These are phyloP conservation scores for Abrus precatorius DNA, from an alignment of 306 rosid species.

Conservation along the genomic window DNA sequence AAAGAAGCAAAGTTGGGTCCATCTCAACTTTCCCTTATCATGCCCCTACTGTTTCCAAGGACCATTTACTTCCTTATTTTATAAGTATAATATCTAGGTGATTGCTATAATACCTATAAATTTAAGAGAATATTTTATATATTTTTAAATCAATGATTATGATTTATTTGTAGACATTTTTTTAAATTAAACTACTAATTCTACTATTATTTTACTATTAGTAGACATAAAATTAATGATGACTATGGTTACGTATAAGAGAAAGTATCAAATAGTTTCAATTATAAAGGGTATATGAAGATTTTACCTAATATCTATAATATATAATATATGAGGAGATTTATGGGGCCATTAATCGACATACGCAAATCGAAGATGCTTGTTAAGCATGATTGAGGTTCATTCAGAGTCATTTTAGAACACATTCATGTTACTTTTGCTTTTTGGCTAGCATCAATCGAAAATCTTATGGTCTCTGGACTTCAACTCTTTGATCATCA, in stretches of 20 bases:
- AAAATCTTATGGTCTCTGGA: not conserved
- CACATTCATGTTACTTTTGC: not conserved
- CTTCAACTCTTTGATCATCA: not conserved
- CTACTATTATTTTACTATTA: too few species aligned
- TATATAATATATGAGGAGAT: not conserved
- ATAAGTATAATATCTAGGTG: not conserved
- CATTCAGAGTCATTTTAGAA: not conserved
- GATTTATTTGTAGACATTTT: not conserved
- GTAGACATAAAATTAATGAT: too few species aligned
- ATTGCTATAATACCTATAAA: too few species aligned
- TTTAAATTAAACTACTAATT: too few species aligned
- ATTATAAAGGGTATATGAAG: not conserved
- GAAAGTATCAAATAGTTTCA: not conserved
- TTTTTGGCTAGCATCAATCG: not conserved
- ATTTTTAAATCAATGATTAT: not conserved
- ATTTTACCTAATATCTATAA: not conserved
- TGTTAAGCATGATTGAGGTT: not conserved
- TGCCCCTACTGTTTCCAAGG: not conserved
- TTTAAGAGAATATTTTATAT: not conserved
- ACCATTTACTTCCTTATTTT: slow-evolving; percentile 1
- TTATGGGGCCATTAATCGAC: not conserved
- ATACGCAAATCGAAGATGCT: not conserved
- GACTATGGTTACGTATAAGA: not conserved
- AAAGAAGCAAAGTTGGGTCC: not conserved
- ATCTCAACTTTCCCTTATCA: not conserved